These are phyloP conservation scores for Rubia peregrina DNA, from an alignment of 305 asterid genomes.

Conservation along the genomic window DNA sequence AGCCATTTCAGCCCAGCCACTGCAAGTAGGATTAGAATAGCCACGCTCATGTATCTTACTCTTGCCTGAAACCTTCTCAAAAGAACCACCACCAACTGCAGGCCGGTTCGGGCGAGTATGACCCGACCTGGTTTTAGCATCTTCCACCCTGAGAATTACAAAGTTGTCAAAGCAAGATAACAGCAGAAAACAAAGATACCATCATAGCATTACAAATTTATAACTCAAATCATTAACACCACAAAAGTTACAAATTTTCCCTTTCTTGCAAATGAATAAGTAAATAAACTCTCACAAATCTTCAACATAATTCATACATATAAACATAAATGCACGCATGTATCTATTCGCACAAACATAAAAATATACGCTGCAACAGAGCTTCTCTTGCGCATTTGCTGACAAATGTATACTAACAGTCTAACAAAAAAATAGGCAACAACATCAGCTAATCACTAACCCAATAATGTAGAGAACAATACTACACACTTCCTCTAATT, in stretches of 20 bases:
- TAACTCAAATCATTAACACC: not conserved
- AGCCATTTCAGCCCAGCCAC: slow-evolving; percentile 37
- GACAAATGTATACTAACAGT: not conserved
- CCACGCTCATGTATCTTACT: slow-evolving; percentile 24
- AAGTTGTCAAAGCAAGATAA: not conserved
- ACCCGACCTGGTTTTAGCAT: slow-evolving; percentile 26
- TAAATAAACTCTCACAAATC: not conserved
- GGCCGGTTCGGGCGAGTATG: slow-evolving; percentile 24
- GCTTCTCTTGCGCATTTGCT: not conserved
- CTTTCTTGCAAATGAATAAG: not conserved
- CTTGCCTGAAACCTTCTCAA: slow-evolving; percentile 37
- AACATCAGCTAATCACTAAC: not conserved
- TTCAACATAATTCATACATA: not conserved
- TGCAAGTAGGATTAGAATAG: slow-evolving; percentile 8
- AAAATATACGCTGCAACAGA: not conserved
- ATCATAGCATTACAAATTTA: not conserved
- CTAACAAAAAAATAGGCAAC: not conserved
- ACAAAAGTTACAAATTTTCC: not conserved
- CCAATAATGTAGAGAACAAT: not conserved
- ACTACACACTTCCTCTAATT: not conserved
- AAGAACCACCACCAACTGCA: slow-evolving; percentile 29
- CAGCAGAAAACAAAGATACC: not conserved
- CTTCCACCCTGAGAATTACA: slow-evolving; percentile 46
- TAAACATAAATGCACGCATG: not conserved
- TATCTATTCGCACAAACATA: not conserved